These are phyloP conservation scores for Galeopsis tetrahit DNA, from an alignment of 257 asterid species.

Conservation along the genomic window DNA sequence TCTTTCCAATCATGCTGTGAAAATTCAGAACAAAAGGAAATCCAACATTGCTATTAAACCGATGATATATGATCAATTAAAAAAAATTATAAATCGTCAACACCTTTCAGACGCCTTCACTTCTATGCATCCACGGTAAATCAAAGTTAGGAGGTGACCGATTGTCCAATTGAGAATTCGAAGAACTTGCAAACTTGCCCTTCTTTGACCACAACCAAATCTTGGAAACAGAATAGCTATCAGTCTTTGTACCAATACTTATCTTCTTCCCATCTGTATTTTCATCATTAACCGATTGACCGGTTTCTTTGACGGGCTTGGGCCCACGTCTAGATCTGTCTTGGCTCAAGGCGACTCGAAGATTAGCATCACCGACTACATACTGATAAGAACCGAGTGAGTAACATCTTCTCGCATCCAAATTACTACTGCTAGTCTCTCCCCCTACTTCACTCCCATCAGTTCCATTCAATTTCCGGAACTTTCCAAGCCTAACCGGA, in stretches of 20 bases:
- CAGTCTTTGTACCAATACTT: constrained; percentile 76
- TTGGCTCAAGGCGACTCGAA: constrained; percentile 67
- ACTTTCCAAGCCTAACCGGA: constrained; percentile 71
- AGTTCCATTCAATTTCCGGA: constrained; percentile 44
- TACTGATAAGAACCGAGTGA: constrained; percentile 95
- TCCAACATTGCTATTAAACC: constrained; percentile 27
- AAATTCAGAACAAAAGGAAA: constrained; percentile 31
- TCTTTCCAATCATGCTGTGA: constrained; percentile 33
- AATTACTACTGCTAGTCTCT: constrained; percentile 83
- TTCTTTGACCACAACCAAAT: constrained; percentile 96
- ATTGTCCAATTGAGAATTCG: constrained; percentile 40
- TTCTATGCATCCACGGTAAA: constrained; percentile 50
- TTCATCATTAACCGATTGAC: constrained; percentile 40
- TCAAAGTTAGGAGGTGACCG: constrained; percentile 44
- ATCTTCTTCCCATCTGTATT: constrained; percentile 75
- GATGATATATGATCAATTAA: constrained; percentile 35
- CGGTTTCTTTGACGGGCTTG: constrained; percentile 37
- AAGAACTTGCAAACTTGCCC: constrained; percentile 69
- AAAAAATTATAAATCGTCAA: constrained; percentile 16
- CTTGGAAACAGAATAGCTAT: constrained; percentile 95
- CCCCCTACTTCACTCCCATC: constrained; percentile 48
- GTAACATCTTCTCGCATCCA: constrained; percentile 90
- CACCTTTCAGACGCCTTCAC: constrained; percentile 47
- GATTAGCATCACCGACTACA: constrained; percentile 79
- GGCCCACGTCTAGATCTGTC: constrained; percentile 35